Percentiles rank a stretch among this genome's conserved stretches.
These are phyloP conservation scores for Leptographium radiaticola DNA, from an alignment of 2,329 filamentous ascomycete genomes.

Conservation along the genomic window DNA sequence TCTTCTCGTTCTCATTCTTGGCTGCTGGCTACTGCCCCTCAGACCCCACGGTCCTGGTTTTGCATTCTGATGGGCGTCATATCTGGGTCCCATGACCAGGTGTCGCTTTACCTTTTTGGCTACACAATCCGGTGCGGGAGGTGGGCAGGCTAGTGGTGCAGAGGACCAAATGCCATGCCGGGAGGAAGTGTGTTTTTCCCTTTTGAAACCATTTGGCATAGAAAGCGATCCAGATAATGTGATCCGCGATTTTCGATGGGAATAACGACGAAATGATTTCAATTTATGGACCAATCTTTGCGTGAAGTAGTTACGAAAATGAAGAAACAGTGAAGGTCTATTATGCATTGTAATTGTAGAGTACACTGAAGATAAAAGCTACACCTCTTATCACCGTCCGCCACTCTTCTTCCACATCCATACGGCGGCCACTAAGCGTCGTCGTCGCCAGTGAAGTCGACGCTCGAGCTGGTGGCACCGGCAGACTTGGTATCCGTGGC, in stretches of 20 bases:
- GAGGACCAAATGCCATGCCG: not conserved
- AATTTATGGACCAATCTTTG: no score
- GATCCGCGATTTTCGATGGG: not conserved
- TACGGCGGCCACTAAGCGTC: not conserved
- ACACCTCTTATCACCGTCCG: not conserved
- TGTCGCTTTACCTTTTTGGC: not conserved
- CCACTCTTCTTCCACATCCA: not conserved
- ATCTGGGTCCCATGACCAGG: not conserved
- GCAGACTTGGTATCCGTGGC: slow-evolving; percentile 21
- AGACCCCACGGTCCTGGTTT: not conserved
- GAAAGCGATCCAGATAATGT: slow-evolving; percentile 1
- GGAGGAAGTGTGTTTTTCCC: not conserved
- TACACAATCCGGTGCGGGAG: not conserved
- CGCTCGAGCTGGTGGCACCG: slow-evolving; percentile 21
- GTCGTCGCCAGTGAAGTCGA: slow-evolving; percentile 20
- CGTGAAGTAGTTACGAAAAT: no score
- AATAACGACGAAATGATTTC: slow-evolving; percentile 2
- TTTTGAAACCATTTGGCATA: not conserved
- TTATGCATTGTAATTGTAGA: no score
- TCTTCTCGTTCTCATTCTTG: slow-evolving; percentile 5
- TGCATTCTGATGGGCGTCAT: not conserved
- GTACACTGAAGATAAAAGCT: not conserved
- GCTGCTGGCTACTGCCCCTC: slow-evolving; percentile 7
- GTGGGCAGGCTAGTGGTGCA: not conserved
- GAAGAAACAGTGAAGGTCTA: no score